A percentile compares a stretch with the other conserved stretches of the same genome.
Evolutionary conservation across 345 rosid species (phyloP).

Genomic region (Erucastrum elatum): DNA sequence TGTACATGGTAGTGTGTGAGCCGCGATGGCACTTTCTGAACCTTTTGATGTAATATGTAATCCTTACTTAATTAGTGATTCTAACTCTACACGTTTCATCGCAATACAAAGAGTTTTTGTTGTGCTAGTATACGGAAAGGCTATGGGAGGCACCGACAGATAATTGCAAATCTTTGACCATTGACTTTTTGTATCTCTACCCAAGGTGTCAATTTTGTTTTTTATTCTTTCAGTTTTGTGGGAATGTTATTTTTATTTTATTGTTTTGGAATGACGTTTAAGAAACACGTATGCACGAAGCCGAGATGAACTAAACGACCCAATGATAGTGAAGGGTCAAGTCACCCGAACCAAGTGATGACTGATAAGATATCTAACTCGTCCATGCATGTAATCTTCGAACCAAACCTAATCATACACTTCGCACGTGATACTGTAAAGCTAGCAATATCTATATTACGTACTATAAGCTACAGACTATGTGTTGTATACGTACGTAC

Average conservation of each 20-base stretch:
- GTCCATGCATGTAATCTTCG: conserved; percentile 28
- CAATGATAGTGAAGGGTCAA: conserved; percentile 18
- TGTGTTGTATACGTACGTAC: conserved; percentile 9
- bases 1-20: neutral
- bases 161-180: conserved; percentile 67
- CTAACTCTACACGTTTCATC: conserved; percentile 20
- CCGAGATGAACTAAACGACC: conserved; percentile 9
- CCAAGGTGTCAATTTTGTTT: conserved; percentile 12
- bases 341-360: conserved; percentile 19
- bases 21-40: conserved; percentile 5
- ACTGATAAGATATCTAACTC: neutral
- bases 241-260: neutral
- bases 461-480: neutral
- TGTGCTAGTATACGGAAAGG: conserved; percentile 31
- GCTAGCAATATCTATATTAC: conserved; percentile 5
- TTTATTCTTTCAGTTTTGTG: neutral
- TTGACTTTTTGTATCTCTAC: conserved; percentile 42
- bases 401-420: conserved; percentile 27
- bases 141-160: conserved; percentile 58
- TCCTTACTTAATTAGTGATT: conserved; percentile 1
- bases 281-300: neutral
- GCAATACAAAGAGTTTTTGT: conserved; percentile 28
- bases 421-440: conserved; percentile 30
- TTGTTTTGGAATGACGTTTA: neutral
- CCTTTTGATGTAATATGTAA: neutral